Evolutionary conservation across 257 asterid species (phyloP).

Genomic region (Catharanthus roseus): DNA sequence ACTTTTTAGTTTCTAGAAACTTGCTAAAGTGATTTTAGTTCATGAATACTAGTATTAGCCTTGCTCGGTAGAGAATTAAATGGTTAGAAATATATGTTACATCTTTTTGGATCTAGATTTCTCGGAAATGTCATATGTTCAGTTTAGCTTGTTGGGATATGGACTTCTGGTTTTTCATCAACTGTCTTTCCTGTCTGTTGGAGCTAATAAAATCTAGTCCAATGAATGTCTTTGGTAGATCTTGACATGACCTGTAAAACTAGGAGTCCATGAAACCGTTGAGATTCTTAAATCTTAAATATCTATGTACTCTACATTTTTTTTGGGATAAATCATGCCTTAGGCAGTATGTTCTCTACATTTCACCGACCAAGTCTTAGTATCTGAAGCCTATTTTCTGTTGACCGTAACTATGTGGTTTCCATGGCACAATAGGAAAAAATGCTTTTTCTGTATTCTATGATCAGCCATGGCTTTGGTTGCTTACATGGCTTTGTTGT

Average conservation of each 20-base stretch:
- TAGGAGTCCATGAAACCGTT: background rate
- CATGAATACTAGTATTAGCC: background rate
- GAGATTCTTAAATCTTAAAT: background rate
- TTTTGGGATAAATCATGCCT: no score
- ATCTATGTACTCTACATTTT: background rate
- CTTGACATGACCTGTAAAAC: background rate
- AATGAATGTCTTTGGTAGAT: background rate
- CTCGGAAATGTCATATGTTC: background rate
- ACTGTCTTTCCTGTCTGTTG: background rate
- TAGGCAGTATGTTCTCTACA: background rate
- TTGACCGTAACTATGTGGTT: background rate
- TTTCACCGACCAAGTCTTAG: background rate
- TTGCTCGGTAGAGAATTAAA: background rate
- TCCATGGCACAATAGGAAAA: no score
- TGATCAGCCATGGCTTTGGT: background rate
- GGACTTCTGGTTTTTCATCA: background rate
- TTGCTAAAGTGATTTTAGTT: no score
- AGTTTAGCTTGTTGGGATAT: background rate
- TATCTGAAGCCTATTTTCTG: background rate
- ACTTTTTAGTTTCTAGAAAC: no score
- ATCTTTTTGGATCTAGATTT: background rate
- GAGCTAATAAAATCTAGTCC: background rate
- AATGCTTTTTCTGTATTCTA: background rate
- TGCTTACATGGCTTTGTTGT: constrained; percentile 2
- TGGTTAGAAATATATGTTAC: no score